Evolutionary conservation across 225 moss, liverwort and hornwort species (phyloP).

Genomic region (Polytrichum formosum): DNA sequence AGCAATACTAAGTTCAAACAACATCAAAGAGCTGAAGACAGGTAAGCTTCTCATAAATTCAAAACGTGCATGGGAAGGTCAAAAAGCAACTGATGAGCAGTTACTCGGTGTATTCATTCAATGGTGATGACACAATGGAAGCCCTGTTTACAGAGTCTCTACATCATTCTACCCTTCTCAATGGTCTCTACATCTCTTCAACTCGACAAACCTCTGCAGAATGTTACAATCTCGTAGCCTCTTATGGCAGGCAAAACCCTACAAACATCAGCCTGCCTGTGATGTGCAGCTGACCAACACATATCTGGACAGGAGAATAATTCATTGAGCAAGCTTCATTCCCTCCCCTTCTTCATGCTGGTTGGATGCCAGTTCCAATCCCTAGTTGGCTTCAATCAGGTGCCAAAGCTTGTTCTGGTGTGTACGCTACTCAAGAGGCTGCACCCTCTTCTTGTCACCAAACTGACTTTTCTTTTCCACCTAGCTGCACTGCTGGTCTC

Average conservation of each 20-base stretch:
- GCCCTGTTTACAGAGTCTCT: background rate
- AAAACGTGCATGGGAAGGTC: too few species aligned
- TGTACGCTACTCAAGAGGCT: background rate
- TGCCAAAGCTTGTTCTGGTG: background rate
- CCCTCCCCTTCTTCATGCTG: background rate
- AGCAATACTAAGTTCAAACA: too few species aligned
- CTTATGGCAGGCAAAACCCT: background rate
- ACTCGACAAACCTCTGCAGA: slow-evolving; percentile 3
- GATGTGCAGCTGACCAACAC: background rate
- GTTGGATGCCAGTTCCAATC: background rate
- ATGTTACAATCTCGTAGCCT: slow-evolving; percentile 3
- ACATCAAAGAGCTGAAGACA: too few species aligned
- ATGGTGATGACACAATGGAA: background rate
- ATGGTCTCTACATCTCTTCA: background rate
- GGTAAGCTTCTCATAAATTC: too few species aligned
- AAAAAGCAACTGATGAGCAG: too few species aligned
- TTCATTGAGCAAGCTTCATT: background rate
- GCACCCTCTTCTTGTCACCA: background rate
- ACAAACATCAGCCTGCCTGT: slow-evolving; percentile 1
- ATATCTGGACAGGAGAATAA: background rate
- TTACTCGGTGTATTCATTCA: too few species aligned
- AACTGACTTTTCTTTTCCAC: background rate
- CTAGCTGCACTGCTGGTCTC: background rate
- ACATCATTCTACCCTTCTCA: background rate
- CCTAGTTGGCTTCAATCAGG: background rate